Base-by-base conservation (phyloP, 352 stramenopile genomes). In the Phytophthora europaea region DNA sequence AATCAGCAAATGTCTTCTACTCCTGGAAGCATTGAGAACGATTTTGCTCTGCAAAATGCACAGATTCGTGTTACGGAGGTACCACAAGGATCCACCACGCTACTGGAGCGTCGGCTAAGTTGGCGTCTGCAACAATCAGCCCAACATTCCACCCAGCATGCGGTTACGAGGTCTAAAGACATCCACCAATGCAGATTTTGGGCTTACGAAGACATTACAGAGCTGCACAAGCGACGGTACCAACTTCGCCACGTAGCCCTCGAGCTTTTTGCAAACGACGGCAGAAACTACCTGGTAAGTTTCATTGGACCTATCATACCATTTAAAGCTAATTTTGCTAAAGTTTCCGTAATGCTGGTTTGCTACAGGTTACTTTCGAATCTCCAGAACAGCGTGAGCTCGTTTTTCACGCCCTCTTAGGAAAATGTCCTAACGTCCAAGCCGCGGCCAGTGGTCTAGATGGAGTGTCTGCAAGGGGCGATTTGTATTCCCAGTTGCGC, bases 141-240 rank as follows among this genome's bases (percentile, higher is more conserved):
- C 15, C 57, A 60, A 2, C n/a, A 65, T 40, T 31, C 28, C 28
- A 47, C 57, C 40, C 38, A 55, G 16, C 22, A 45, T 22, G 13
- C 67, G 34, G 50, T 83, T 10, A 65, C 78, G n/a, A 67, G 64
- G 2, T 79, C 80, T 9, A 83, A 74, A 28, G 78, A 85, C 31
- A 76, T 71, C 16, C 87, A 92, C 47, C 83, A 91, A 43, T 93
- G 87, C n/a, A 75, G 85, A n/a, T 91, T 80, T 57, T 94, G 86
- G 86, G 73, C 73, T 4, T 94, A 93, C 52, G 86, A 93, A 15
- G 85, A 93, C 58, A 84, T 94, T 26, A 77, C 79, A 7, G 86
- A 94, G 73, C 69, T 94, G 18, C 88, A 94, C 66, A 94, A 94
- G 45, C 80, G 88, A 33, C 83, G 88, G 20, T 90, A 94, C 56